These are phyloP conservation scores for Vigna unguiculata DNA, from an alignment of 306 rosid genomes.

Conservation along the genomic window DNA sequence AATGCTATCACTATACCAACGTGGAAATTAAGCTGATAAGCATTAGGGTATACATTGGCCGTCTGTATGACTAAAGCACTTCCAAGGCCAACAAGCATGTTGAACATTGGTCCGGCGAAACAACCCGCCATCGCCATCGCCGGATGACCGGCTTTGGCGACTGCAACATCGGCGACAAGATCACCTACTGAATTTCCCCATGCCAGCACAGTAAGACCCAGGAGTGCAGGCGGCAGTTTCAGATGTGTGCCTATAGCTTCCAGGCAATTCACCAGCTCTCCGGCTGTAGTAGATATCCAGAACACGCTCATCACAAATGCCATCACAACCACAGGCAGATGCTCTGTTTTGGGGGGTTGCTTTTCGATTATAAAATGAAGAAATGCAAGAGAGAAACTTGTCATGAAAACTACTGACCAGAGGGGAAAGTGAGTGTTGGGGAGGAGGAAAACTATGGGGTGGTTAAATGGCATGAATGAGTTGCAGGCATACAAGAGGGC, in stretches of 20 bases:
- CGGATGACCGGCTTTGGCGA: constrained; percentile 97
- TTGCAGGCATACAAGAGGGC: constrained; percentile 80
- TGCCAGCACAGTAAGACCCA: constrained; percentile 94
- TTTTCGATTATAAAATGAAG: constrained; percentile 72
- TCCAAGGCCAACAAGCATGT: constrained; percentile 98
- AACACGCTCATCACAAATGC: constrained; percentile 96
- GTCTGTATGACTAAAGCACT: constrained; percentile 90
- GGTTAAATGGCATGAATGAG: constrained; percentile 70
- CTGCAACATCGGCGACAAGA: constrained; percentile 93
- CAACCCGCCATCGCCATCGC: constrained; percentile 99
- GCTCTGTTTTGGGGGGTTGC: constrained; percentile 90
- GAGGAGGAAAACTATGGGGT: constrained; percentile 85
- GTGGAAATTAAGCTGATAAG: constrained; percentile 79
- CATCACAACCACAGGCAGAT: constrained; percentile 67
- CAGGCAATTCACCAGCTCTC: constrained; percentile 91
- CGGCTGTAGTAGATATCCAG: constrained; percentile 93
- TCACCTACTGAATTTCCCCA: constrained; percentile 99
- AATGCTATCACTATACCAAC: constrained; percentile 85
- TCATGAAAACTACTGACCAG: constrained; percentile 75
- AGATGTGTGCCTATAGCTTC: constrained; percentile 75
- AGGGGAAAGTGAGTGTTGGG: constrained; percentile 78
- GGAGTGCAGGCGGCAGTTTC: constrained; percentile 74
- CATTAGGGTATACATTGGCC: constrained; percentile 68
- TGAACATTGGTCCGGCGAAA: constrained; percentile 98
- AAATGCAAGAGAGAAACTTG: constrained; percentile 83